Conservation (phyloP, 2,329 filamentous ascomycete species). For the Eurotiales sp. region DNA sequence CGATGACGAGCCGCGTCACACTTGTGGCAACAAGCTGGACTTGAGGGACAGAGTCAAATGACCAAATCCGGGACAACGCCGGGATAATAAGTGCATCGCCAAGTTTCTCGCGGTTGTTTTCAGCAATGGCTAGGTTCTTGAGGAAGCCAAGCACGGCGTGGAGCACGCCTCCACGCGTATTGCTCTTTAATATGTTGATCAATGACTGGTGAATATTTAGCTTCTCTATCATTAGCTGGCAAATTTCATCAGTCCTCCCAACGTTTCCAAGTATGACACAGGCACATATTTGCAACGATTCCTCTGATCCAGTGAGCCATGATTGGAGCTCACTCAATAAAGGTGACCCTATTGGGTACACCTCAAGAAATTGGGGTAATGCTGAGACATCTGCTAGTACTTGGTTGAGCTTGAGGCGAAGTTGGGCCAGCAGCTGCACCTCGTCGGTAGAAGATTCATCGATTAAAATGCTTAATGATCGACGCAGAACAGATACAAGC, state of each 20-base stretch:
- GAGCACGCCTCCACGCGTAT: constrained; percentile 37
- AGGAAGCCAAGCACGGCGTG: constrained; percentile 45
- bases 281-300: constrained; percentile 45
- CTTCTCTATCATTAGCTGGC: constrained; percentile 37
- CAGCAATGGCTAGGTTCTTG: constrained; percentile 46
- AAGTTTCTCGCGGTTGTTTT: constrained; percentile 37
- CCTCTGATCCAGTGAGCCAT: constrained; percentile 38
- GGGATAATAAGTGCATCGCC: constrained; percentile 38
- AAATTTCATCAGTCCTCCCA: constrained; percentile 42
- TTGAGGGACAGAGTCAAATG: constrained; percentile 40
- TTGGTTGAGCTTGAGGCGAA: constrained; percentile 38
- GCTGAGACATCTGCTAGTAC: constrained; percentile 40
- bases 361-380: constrained; percentile 31
- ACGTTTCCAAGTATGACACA: constrained; percentile 48
- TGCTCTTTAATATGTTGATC: constrained; percentile 34
- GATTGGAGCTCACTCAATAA: constrained; percentile 34
- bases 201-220: constrained; percentile 38
- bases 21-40: constrained; percentile 44
- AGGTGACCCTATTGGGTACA: constrained; percentile 37
- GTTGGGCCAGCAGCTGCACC: constrained; percentile 29
- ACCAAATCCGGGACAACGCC: constrained; percentile 37
- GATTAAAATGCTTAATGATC: constrained; percentile 26
- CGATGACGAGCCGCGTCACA: constrained; percentile 38
- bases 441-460: constrained; percentile 31
- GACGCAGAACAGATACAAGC: constrained; percentile 29